Evolutionary conservation across 345 rosid genomes (phyloP).

Genomic region (Acer negundo): DNA sequence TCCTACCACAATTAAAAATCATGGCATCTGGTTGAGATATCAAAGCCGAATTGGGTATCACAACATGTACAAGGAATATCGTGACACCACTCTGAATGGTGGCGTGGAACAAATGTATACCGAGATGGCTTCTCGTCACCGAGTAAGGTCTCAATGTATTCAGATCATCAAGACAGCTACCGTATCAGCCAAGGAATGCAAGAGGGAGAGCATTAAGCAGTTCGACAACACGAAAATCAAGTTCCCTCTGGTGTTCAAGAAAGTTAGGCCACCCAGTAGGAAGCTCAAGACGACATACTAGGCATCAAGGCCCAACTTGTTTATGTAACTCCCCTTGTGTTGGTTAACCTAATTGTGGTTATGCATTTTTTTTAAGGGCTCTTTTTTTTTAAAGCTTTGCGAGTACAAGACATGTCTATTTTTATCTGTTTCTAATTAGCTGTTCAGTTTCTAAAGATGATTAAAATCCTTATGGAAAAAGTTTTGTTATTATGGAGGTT

Average conservation of each 20-base stretch:
- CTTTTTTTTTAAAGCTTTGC: no score
- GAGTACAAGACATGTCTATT: no score
- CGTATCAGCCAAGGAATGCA: constrained; percentile 34
- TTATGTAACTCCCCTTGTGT: constrained; percentile 19
- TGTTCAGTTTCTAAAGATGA: neutral
- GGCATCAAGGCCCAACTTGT: constrained; percentile 42
- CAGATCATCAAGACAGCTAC: constrained; percentile 40
- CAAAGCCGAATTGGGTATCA: constrained; percentile 39
- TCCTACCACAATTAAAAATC: constrained; percentile 39
- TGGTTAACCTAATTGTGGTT: neutral
- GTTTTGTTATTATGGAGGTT: no score
- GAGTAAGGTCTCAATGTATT: constrained; percentile 41
- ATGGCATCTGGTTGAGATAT: constrained; percentile 41
- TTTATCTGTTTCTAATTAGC: no score
- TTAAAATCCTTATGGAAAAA: no score
- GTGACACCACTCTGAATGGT: constrained; percentile 39
- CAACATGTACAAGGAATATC: constrained; percentile 42
- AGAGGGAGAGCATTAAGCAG: constrained; percentile 43
- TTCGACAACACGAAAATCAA: constrained; percentile 37
- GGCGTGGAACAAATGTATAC: constrained; percentile 41
- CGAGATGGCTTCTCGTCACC: constrained; percentile 44
- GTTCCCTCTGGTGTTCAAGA: constrained; percentile 36
- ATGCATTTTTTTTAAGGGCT: neutral
- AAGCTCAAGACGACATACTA: constrained; percentile 39
- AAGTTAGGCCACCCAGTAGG: constrained; percentile 37